Conservation (phyloP, 2,329 filamentous ascomycete genomes). For the Tolypocladium amazonense region DNA sequence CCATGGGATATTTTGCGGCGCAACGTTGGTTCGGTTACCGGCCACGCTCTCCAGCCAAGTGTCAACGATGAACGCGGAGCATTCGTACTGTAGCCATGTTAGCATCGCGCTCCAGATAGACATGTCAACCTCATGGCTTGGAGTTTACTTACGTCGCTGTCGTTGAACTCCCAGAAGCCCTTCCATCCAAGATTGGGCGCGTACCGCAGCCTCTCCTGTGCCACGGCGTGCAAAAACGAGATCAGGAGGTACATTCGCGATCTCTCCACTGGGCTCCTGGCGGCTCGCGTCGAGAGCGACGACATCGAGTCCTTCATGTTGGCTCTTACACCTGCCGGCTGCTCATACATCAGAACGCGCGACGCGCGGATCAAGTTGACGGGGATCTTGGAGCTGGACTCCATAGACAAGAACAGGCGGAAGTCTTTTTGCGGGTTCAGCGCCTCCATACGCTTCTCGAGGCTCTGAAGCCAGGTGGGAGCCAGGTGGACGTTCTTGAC, state of each 20-base stretch:
- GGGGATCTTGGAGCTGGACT: slow-evolving; percentile 91
- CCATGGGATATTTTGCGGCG: slow-evolving; percentile 91
- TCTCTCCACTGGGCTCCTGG: slow-evolving; percentile 81
- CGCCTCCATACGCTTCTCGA: slow-evolving; percentile 93
- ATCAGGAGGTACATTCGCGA: slow-evolving; percentile 81
- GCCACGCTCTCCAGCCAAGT: slow-evolving; percentile 82
- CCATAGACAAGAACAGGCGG: slow-evolving; percentile 95
- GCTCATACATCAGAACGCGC: slow-evolving; percentile 93
- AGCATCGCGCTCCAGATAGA: slow-evolving; percentile 1
- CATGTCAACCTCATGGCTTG: not conserved
- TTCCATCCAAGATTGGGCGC: slow-evolving; percentile 94
- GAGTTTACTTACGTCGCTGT: slow-evolving; percentile 76
- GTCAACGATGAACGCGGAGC: slow-evolving; percentile 90
- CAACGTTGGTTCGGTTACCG: slow-evolving; percentile 80
- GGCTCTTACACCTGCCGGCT: slow-evolving; percentile 88
- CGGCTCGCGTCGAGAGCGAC: slow-evolving; percentile 63
- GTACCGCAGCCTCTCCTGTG: slow-evolving; percentile 90
- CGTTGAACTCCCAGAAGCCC: slow-evolving; percentile 99
- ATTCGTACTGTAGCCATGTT: slow-evolving; percentile 64
- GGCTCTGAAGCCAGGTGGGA: slow-evolving; percentile 89
- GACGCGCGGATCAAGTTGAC: slow-evolving; percentile 91
- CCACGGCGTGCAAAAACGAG: slow-evolving; percentile 89
- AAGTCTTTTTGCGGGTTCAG: slow-evolving; percentile 92
- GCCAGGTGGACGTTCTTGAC: slow-evolving; percentile 98
- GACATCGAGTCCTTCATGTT: slow-evolving; percentile 98